Conservation (phyloP, 225 moss, liverwort and hornwort genomes). For the Physcomitrium patens region DNA sequence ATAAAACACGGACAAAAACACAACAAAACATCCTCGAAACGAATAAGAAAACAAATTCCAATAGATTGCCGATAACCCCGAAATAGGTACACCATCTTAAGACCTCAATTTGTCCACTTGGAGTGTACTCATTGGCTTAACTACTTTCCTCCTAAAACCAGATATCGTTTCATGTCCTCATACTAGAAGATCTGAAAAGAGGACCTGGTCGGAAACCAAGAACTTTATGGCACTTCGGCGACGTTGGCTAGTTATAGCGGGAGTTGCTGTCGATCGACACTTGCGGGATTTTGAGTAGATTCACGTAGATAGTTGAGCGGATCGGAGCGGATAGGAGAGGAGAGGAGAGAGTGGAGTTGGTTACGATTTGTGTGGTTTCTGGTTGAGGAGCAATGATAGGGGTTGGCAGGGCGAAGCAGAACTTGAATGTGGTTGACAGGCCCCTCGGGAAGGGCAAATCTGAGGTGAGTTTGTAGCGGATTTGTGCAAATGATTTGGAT, state of each 20-base stretch:
- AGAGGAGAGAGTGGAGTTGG: neutral
- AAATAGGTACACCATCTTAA: neutral
- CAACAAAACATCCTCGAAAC: neutral
- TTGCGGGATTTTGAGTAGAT: neutral
- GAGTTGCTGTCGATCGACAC: neutral
- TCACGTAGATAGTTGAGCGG: neutral
- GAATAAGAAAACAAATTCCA: neutral
- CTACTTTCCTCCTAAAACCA: neutral
- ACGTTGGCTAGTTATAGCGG: neutral
- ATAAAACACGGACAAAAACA: slow-evolving; percentile 4
- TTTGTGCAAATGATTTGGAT: neutral
- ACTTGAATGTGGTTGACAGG: slow-evolving; percentile 86
- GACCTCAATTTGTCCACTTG: neutral
- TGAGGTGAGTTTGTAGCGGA: slow-evolving; percentile 43
- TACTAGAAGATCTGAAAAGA: neutral
- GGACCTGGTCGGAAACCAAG: neutral
- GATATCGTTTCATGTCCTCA: neutral
- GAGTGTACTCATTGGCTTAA: neutral
- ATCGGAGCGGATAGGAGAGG: too few species aligned
- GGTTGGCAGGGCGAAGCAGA: slow-evolving; percentile 79
- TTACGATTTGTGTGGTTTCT: neutral
- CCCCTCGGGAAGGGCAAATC: slow-evolving; percentile 81
- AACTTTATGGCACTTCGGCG: neutral
- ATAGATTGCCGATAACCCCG: neutral
- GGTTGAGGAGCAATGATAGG: slow-evolving; percentile 55